Evolutionary conservation across 805 yeast species (phyloP).

Genomic region (Ogataea kodamae): DNA sequence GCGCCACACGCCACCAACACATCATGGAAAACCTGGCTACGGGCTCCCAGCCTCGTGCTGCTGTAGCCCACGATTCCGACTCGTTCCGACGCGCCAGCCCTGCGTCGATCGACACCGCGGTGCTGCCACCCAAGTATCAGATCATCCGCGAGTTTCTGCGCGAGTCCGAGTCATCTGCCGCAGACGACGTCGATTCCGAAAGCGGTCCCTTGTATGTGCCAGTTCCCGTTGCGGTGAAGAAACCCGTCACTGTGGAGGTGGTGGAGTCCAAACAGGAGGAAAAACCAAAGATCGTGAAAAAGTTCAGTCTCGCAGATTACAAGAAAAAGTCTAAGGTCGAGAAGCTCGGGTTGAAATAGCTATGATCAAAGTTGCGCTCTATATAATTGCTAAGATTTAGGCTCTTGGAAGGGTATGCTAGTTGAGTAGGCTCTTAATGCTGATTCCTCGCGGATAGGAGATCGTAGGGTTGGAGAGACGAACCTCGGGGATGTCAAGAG

Average conservation of each 20-base stretch:
- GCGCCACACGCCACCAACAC: slow-evolving; percentile 23
- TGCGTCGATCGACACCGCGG: slow-evolving; percentile 17
- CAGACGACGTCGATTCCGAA: slow-evolving; percentile 1
- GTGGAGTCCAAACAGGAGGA: slow-evolving; percentile 16
- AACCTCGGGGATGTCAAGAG: slow-evolving; percentile 5
- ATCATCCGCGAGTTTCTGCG: slow-evolving; percentile 19
- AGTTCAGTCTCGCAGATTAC: slow-evolving; percentile 72
- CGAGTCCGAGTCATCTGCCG: slow-evolving; percentile 4
- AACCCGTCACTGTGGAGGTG: slow-evolving; percentile 11
- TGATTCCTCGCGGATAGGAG: slow-evolving; percentile 17
- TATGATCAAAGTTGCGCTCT: slow-evolving; percentile 9
- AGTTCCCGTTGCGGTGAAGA: slow-evolving; percentile 11
- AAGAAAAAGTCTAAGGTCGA: slow-evolving; percentile 41
- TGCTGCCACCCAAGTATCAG: slow-evolving; percentile 23
- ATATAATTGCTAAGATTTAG: too few species aligned
- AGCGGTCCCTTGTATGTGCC: slow-evolving; percentile 21
- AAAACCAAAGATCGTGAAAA: slow-evolving; percentile 44
- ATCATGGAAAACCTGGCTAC: slow-evolving; percentile 12
- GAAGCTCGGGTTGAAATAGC: slow-evolving; percentile 7
- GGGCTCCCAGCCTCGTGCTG: slow-evolving; percentile 8
- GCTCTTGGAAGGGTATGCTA: too few species aligned
- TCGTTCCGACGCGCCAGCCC: slow-evolving; percentile 4
- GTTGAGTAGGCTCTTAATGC: slow-evolving; percentile 29
- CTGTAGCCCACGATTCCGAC: not conserved
- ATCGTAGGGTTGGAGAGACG: slow-evolving; percentile 3